phyloP scores from a whole-genome alignment of 163 green algal species.

The Scenedesmus sp. region DNA sequence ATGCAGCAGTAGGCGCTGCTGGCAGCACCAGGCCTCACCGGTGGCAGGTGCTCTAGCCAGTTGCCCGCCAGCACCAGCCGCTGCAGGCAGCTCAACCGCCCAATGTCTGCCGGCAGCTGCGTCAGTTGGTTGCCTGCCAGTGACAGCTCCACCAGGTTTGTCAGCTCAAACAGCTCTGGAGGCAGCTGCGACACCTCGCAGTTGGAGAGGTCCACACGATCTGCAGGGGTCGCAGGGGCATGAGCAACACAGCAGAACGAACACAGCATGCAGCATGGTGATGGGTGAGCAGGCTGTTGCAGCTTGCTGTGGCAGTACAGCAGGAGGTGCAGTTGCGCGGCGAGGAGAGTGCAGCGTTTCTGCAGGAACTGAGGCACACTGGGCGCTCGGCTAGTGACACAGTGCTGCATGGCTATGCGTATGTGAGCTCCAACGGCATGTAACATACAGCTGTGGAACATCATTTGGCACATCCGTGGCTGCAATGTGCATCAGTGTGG shows the following conservation, averaged over 20 bases:
- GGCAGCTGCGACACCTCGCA: constrained; percentile 72
- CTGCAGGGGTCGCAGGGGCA: neutral
- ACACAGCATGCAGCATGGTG: neutral
- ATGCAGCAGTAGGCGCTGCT: neutral
- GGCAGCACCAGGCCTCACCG: constrained; percentile 51
- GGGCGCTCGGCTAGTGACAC: neutral
- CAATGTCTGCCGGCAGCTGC: constrained; percentile 24
- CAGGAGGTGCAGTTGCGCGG: neutral
- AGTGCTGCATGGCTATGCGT: neutral
- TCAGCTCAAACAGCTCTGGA: constrained; percentile 60
- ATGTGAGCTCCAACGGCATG: neutral
- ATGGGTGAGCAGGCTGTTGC: neutral
- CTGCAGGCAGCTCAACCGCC: neutral
- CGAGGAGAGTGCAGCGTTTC: neutral
- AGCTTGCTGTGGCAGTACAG: neutral
- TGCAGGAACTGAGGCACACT: neutral
- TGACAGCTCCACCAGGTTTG: constrained; percentile 39
- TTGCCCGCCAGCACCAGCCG: constrained; percentile 46
- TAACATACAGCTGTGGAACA: neutral
- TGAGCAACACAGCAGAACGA: neutral
- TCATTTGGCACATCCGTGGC: neutral
- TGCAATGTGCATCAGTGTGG: neutral
- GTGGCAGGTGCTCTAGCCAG: constrained; percentile 31
- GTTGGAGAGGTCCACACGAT: constrained; percentile 79
- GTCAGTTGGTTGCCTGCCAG: constrained; percentile 48